These are phyloP conservation scores for Aspergillus piperis DNA, from an alignment of 2,329 filamentous ascomycete species.

Conservation along the genomic window DNA sequence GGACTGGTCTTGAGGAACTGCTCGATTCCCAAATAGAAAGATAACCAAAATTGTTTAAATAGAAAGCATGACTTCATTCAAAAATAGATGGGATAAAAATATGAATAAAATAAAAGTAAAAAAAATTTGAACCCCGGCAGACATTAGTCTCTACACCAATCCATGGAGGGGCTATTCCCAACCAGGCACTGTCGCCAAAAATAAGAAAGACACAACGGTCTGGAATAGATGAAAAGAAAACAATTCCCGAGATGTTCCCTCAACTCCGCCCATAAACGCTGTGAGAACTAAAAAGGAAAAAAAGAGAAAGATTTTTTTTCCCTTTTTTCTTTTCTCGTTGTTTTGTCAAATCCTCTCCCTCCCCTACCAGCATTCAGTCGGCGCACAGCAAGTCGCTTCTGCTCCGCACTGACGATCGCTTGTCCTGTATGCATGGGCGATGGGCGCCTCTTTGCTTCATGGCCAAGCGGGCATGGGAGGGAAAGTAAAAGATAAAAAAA, in stretches of 20 bases:
- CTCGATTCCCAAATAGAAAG: neutral
- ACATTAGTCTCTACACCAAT: neutral
- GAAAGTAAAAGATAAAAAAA: neutral
- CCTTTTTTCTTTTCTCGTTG: neutral
- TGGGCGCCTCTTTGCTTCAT: neutral
- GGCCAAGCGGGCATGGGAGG: no score
- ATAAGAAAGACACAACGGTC: neutral
- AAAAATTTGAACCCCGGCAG: neutral
- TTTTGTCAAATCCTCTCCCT: neutral
- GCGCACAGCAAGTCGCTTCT: conserved; percentile 10
- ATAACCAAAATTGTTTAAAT: neutral
- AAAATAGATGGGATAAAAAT: no score
- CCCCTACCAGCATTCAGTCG: conserved; percentile 4
- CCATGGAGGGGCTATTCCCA: neutral
- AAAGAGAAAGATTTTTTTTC: neutral
- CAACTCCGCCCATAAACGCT: neutral
- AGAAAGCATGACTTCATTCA: neutral
- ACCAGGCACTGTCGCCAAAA: neutral
- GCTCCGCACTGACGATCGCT: conserved; percentile 1
- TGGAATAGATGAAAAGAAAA: neutral
- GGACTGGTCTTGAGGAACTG: neutral
- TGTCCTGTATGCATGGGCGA: neutral
- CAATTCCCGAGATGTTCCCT: neutral
- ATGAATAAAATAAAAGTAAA: neutral
- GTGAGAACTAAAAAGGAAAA: no score